Percentiles rank a stretch among this genome's conserved stretches.
Conservation (phyloP, 2,329 filamentous ascomycete species). For the Neopestalotiopsis sp. region DNA sequence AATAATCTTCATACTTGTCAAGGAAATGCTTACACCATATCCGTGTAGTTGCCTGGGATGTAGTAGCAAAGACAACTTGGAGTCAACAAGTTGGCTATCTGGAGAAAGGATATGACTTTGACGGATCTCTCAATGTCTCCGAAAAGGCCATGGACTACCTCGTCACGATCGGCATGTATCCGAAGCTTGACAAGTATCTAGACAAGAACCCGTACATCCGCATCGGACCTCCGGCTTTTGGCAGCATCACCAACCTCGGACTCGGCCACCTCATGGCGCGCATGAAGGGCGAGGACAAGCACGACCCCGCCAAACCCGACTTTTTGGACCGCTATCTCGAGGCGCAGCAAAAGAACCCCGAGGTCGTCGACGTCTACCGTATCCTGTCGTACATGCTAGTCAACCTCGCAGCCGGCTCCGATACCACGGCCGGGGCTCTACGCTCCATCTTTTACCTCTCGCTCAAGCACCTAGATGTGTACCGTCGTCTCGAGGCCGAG, state of each 20-base stretch:
- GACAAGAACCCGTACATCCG: conserved; percentile 40
- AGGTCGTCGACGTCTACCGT: conserved; percentile 33
- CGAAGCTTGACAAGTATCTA: conserved; percentile 39
- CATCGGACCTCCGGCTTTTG: conserved; percentile 16
- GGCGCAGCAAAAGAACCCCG: conserved; percentile 29
- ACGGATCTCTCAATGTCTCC: conserved; percentile 38
- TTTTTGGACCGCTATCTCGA: conserved; percentile 35
- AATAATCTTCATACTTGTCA: not conserved
- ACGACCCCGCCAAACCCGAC: conserved; percentile 14
- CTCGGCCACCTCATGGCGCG: conserved; percentile 14
- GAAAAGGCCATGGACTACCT: conserved; percentile 41
- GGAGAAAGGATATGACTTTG: conserved; percentile 41
- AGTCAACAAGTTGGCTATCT: conserved; percentile 47
- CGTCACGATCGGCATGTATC: conserved; percentile 33
- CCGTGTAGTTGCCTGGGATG: conserved; percentile 41
- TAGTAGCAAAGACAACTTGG: conserved; percentile 48
- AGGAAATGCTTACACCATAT: not conserved
- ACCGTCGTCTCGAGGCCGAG: conserved; percentile 35
- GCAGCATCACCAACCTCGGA: not conserved
- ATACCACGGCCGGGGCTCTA: conserved; percentile 27
- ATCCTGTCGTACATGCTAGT: conserved; percentile 31
- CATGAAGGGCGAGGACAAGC: conserved; percentile 7
- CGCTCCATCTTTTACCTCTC: conserved; percentile 38
- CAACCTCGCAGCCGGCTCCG: conserved; percentile 21
- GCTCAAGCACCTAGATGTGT: conserved; percentile 31